Percentiles rank a stretch among this genome's conserved stretches.
Evolutionary conservation across 129 eudicot species (phyloP).

Genomic region (Logfia minima): DNA sequence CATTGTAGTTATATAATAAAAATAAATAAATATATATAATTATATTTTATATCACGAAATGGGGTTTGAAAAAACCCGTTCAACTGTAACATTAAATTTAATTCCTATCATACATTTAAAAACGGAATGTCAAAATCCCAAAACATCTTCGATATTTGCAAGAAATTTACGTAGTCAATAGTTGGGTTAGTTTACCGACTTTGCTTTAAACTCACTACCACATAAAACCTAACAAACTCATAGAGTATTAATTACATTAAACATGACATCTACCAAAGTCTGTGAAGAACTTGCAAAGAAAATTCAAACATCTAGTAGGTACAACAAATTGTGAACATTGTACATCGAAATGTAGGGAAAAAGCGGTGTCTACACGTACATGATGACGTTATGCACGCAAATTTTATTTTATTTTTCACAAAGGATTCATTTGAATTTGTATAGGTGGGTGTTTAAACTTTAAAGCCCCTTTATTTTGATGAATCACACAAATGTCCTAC

Average conservation of each 20-base stretch:
- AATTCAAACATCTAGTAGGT: conserved; percentile 21
- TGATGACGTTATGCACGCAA: conserved; percentile 28
- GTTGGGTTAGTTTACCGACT: conserved; percentile 24
- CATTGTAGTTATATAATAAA: no score
- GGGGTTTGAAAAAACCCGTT: not conserved
- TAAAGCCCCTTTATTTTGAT: not conserved
- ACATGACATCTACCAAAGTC: conserved; percentile 14
- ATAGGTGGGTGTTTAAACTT: not conserved
- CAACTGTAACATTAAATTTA: no score
- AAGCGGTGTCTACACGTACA: conserved; percentile 33
- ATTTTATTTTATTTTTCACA: conserved; percentile 12
- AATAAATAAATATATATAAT: no score
- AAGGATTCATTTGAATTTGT: not conserved
- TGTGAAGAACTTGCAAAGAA: conserved; percentile 7
- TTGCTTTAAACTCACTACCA: conserved; percentile 7
- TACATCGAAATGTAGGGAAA: conserved; percentile 21
- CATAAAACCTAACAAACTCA: not conserved
- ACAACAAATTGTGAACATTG: conserved; percentile 9
- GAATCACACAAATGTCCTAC: not conserved
- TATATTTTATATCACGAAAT: no score
- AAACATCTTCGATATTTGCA: not conserved
- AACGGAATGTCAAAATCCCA: not conserved
- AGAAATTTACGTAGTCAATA: not conserved
- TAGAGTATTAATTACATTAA: not conserved
- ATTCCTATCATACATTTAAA: not conserved